Conservation (phyloP, 1,284 basidiomycete genomes). For the Sanguinoderma infundibulare region DNA sequence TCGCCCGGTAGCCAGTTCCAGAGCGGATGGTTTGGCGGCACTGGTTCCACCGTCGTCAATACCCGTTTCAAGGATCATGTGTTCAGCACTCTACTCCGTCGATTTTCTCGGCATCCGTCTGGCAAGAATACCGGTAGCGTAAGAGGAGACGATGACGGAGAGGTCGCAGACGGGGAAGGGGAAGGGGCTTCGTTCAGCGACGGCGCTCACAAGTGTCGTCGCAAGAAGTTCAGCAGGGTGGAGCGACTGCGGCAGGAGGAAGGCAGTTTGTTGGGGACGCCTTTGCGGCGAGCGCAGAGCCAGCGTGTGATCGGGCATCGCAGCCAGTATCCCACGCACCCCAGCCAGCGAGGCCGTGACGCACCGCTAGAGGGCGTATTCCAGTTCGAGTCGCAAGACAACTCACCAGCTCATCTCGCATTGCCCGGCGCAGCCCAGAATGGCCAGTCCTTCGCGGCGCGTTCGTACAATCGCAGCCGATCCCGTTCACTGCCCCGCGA, state of each 20-base stretch:
- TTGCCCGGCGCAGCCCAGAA: slow-evolving; percentile 12
- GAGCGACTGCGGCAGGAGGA: slow-evolving; percentile 40
- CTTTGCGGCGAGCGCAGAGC: slow-evolving; percentile 66
- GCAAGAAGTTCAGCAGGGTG: slow-evolving; percentile 40
- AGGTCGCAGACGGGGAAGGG: slow-evolving; percentile 48
- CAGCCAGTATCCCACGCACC: slow-evolving; percentile 20
- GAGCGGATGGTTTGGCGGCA: slow-evolving; percentile 74
- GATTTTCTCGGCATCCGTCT: slow-evolving; percentile 55
- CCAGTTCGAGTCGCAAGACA: slow-evolving; percentile 49
- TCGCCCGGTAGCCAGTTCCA: slow-evolving; percentile 26
- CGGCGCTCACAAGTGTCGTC: slow-evolving; percentile 35
- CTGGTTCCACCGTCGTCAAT: slow-evolving; percentile 91
- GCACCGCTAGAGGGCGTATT: slow-evolving; percentile 41
- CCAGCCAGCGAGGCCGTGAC: slow-evolving; percentile 22
- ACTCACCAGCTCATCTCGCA: slow-evolving; percentile 11
- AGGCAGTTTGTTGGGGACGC: slow-evolving; percentile 36
- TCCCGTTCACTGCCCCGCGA: slow-evolving; percentile 50
- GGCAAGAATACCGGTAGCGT: slow-evolving; percentile 40
- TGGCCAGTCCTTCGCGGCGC: slow-evolving; percentile 29
- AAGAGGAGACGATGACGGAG: slow-evolving; percentile 47
- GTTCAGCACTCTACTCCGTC: slow-evolving; percentile 83
- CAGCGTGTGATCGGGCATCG: slow-evolving; percentile 39
- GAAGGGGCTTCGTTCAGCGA: slow-evolving; percentile 42
- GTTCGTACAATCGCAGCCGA: slow-evolving; percentile 54
- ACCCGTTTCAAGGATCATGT: slow-evolving; percentile 93